phyloP scores from a whole-genome alignment of 352 stramenopile species.

The Phytophthora pisi region DNA sequence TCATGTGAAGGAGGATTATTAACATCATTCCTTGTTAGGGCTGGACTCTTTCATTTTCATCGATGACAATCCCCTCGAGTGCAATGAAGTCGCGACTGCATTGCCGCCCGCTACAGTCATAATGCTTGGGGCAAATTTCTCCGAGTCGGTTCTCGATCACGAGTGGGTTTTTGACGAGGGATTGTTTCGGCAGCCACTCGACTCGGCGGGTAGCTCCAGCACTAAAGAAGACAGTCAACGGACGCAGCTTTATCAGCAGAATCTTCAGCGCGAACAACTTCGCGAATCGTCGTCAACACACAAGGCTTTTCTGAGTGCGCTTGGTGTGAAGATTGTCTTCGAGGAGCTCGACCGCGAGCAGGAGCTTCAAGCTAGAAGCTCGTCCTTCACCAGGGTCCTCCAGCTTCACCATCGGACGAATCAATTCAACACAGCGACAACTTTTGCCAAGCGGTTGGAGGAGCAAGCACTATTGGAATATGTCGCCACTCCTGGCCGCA shows the following conservation, averaged over 20 bases:
- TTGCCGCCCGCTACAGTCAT: slow-evolving; percentile 62
- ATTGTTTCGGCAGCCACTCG: not conserved
- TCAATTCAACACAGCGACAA: slow-evolving; percentile 72
- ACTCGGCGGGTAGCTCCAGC: slow-evolving; percentile 6
- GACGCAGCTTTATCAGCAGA: slow-evolving; percentile 68
- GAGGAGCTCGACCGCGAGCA: slow-evolving; percentile 41
- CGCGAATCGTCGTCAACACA: slow-evolving; percentile 39
- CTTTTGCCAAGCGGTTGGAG: slow-evolving; percentile 51
- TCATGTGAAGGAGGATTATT: not conserved
- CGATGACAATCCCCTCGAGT: slow-evolving; percentile 77
- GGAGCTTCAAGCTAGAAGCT: slow-evolving; percentile 22
- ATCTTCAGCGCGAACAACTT: slow-evolving; percentile 46
- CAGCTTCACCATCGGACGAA: slow-evolving; percentile 80
- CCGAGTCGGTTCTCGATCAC: slow-evolving; percentile 35
- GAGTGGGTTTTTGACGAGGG: slow-evolving; percentile 63
- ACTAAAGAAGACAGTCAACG: slow-evolving; percentile 55
- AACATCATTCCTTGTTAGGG: slow-evolving; percentile 20
- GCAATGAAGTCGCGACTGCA: slow-evolving; percentile 54
- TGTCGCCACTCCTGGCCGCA: slow-evolving; percentile 15
- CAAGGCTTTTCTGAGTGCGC: slow-evolving; percentile 67
- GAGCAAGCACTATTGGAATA: slow-evolving; percentile 38
- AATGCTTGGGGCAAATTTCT: slow-evolving; percentile 48
- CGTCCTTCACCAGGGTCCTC: slow-evolving; percentile 48
- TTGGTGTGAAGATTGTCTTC: slow-evolving; percentile 73
- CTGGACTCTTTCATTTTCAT: slow-evolving; percentile 77